Evolutionary conservation across 805 yeast genomes (phyloP).

Genomic region (Ogataea pilisensis): DNA sequence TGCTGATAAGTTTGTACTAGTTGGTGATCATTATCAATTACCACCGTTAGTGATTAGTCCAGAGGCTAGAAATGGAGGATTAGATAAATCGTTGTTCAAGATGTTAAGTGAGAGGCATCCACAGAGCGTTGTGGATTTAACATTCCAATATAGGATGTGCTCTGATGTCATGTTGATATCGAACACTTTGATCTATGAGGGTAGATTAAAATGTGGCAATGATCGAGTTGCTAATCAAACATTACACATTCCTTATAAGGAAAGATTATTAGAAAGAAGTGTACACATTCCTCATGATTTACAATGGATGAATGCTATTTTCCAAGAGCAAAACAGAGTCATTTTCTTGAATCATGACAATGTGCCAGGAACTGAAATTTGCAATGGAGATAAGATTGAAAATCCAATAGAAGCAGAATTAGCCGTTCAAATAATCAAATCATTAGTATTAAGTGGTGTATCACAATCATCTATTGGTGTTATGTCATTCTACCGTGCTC

Average conservation of each 20-base stretch:
- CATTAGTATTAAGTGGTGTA: slow-evolving; percentile 58
- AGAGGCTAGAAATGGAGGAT: slow-evolving; percentile 58
- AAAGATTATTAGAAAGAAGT: slow-evolving; percentile 17
- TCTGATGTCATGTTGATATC: slow-evolving; percentile 80
- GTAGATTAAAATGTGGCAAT: slow-evolving; percentile 73
- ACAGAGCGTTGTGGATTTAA: slow-evolving; percentile 65
- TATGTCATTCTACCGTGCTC: slow-evolving; percentile 86
- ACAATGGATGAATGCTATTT: slow-evolving; percentile 54
- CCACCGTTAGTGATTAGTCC: slow-evolving; percentile 81
- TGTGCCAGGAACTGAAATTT: slow-evolving; percentile 53
- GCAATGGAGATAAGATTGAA: slow-evolving; percentile 61
- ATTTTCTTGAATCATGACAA: slow-evolving; percentile 77
- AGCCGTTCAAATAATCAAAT: slow-evolving; percentile 56
- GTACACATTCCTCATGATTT: slow-evolving; percentile 7
- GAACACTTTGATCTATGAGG: slow-evolving; percentile 73
- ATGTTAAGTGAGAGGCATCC: slow-evolving; percentile 71
- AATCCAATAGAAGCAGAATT: slow-evolving; percentile 71
- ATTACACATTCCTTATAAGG: slow-evolving; percentile 45
- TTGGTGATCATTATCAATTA: slow-evolving; percentile 94
- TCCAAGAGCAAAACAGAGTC: slow-evolving; percentile 58
- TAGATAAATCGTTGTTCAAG: slow-evolving; percentile 75
- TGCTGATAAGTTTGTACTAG: slow-evolving; percentile 77
- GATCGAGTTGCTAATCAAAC: slow-evolving; percentile 55
- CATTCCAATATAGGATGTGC: slow-evolving; percentile 91
- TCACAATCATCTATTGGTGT: slow-evolving; percentile 64